Evolutionary conservation across 169 alveolate species (phyloP).

Genomic region (Besnoitia besnoiti): DNA sequence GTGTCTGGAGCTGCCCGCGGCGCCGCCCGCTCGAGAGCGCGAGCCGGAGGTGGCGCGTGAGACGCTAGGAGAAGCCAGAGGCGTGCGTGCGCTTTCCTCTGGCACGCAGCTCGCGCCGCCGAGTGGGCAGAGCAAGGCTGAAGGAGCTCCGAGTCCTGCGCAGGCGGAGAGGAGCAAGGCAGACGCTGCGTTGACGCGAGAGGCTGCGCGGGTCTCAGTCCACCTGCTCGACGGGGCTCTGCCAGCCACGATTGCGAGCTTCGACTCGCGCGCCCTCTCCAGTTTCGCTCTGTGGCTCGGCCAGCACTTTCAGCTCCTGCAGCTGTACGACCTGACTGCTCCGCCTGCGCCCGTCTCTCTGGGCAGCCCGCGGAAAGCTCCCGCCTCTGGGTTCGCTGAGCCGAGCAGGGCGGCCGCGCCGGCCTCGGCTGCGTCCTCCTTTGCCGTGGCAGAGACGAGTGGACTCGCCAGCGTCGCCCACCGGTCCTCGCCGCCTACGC

Average conservation of each 20-base stretch:
- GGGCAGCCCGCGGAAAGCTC: background rate
- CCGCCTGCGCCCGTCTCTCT: background rate
- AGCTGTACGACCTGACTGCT: background rate
- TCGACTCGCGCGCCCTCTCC: background rate
- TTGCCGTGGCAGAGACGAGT: background rate
- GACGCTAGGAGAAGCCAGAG: background rate
- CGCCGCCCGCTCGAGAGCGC: background rate
- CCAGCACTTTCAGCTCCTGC: background rate
- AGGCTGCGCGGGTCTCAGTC: background rate
- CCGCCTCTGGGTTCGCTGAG: background rate
- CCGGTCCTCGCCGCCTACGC: background rate
- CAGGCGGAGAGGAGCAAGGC: background rate
- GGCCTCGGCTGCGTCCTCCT: background rate
- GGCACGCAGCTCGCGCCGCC: background rate
- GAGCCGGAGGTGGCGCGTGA: no score
- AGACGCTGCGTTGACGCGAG: background rate
- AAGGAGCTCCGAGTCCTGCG: no score
- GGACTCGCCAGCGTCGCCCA: background rate
- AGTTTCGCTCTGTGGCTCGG: slow-evolving; percentile 30
- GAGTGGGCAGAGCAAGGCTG: background rate
- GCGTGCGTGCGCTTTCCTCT: background rate
- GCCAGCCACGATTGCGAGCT: background rate
- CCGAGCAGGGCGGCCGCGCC: background rate
- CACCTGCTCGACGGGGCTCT: slow-evolving; percentile 22
- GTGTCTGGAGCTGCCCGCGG: background rate